These are phyloP conservation scores for Citrus australasica DNA, from an alignment of 345 rosid genomes.

Conservation along the genomic window DNA sequence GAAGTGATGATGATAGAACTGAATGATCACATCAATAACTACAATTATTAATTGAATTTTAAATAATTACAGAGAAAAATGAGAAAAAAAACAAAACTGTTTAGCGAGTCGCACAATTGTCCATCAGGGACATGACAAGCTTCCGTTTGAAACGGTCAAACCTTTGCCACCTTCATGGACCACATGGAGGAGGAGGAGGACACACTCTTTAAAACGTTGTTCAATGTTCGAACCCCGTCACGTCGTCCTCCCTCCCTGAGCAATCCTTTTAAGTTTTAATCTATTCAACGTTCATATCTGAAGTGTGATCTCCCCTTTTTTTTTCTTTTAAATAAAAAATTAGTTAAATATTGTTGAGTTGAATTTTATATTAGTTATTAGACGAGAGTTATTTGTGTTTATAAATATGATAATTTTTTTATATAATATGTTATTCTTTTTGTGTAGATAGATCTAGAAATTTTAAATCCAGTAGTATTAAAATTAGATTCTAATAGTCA, in stretches of 20 bases:
- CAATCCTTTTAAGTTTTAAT: background rate
- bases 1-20: background rate
- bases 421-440: too few species aligned
- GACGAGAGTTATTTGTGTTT: too few species aligned
- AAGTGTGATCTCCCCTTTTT: too few species aligned
- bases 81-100: background rate
- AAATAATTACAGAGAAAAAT: background rate
- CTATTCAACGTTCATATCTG: background rate
- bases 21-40: background rate
- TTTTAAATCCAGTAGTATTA: too few species aligned
- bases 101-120: slow-evolving; percentile 2
- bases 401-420: too few species aligned
- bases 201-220: background rate
- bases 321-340: too few species aligned
- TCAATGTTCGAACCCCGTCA: background rate
- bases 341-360: too few species aligned
- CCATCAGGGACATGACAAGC: slow-evolving; percentile 10
- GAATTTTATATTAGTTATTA: too few species aligned
- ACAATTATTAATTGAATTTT: background rate
- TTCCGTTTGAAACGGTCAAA: slow-evolving; percentile 19
- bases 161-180: background rate
- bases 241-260: background rate
- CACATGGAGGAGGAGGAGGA: background rate
- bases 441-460: too few species aligned
- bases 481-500: too few species aligned